A percentile compares a stretch with the other conserved stretches of the same genome.
These are phyloP conservation scores for Camelina hispida DNA, from an alignment of 345 rosid species.

Conservation along the genomic window DNA sequence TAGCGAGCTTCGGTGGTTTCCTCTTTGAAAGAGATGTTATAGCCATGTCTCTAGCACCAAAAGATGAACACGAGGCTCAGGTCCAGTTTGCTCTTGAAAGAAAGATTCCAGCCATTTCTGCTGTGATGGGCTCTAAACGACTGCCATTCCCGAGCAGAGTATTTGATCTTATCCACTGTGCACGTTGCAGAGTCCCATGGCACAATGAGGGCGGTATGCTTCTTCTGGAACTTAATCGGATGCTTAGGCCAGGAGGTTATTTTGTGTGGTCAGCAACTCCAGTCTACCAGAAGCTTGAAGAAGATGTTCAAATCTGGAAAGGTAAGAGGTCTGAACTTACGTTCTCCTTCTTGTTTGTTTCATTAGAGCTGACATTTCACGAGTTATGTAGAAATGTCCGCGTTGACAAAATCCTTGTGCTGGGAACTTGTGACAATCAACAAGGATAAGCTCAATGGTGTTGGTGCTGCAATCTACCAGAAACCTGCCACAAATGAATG, in stretches of 20 bases:
- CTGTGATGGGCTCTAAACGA: conserved; percentile 94
- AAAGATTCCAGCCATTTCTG: conserved; percentile 94
- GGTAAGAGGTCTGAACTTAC: conserved; percentile 49
- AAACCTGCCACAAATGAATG: conserved; percentile 82
- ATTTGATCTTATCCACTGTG: conserved; percentile 87
- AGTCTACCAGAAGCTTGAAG: conserved; percentile 73
- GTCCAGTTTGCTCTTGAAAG: conserved; percentile 97
- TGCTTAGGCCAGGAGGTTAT: conserved; percentile 86
- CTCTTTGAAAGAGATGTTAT: conserved; percentile 89
- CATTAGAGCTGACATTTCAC: conserved; percentile 26
- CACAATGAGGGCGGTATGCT: conserved; percentile 81
- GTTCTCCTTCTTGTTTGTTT: background rate
- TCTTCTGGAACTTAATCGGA: conserved; percentile 84
- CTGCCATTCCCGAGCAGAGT: conserved; percentile 89
- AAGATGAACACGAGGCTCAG: conserved; percentile 97
- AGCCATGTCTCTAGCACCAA: conserved; percentile 95
- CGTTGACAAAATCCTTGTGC: conserved; percentile 76
- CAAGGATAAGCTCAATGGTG: conserved; percentile 73
- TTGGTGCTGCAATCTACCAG: conserved; percentile 78
- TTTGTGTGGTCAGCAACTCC: conserved; percentile 99
- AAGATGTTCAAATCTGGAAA: conserved; percentile 83
- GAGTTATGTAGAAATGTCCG: conserved; percentile 63
- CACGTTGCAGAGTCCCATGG: conserved; percentile 98
- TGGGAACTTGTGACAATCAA: conserved; percentile 90
- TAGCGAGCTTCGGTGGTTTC: conserved; percentile 91